Conservation (phyloP, 257 asterid genomes). For the Solanum tarijense region DNA sequence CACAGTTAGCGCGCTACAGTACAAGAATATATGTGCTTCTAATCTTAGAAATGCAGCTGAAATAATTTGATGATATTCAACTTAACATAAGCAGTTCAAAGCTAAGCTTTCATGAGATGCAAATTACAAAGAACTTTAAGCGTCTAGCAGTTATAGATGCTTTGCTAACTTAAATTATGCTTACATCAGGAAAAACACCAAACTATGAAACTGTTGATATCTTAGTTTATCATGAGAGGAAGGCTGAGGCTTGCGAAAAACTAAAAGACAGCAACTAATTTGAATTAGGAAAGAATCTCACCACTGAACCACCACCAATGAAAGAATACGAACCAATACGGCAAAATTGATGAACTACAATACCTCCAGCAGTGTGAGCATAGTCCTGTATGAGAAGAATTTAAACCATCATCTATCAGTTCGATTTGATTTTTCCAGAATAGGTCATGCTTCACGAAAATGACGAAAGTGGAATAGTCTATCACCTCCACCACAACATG, state of each 20-base stretch:
- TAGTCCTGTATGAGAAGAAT: slow-evolving; percentile 46
- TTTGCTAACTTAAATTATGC: not conserved
- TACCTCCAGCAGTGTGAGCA: slow-evolving; percentile 80
- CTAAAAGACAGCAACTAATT: not conserved
- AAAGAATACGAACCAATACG: slow-evolving; percentile 82
- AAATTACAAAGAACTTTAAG: not conserved
- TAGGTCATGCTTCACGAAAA: not conserved
- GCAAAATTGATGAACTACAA: slow-evolving; percentile 85
- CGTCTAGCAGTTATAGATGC: not conserved
- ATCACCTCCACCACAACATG: slow-evolving; percentile 87
- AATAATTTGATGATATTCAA: not conserved
- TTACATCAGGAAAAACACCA: not conserved
- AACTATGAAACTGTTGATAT: not conserved
- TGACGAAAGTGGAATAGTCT: not conserved
- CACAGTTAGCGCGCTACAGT: not conserved
- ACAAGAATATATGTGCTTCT: not conserved
- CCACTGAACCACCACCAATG: slow-evolving; percentile 97
- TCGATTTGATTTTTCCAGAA: not conserved
- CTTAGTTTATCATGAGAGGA: not conserved
- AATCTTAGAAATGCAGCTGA: not conserved
- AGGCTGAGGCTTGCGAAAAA: not conserved
- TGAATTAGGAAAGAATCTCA: slow-evolving; percentile 11
- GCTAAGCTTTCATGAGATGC: not conserved
- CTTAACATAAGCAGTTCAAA: not conserved
- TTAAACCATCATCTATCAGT: slow-evolving; percentile 7